Evolutionary conservation across 2,329 filamentous ascomycete species (phyloP), one percentile per base, ranked within the genome.

Genomic region (Xylaria sp.): DNA sequence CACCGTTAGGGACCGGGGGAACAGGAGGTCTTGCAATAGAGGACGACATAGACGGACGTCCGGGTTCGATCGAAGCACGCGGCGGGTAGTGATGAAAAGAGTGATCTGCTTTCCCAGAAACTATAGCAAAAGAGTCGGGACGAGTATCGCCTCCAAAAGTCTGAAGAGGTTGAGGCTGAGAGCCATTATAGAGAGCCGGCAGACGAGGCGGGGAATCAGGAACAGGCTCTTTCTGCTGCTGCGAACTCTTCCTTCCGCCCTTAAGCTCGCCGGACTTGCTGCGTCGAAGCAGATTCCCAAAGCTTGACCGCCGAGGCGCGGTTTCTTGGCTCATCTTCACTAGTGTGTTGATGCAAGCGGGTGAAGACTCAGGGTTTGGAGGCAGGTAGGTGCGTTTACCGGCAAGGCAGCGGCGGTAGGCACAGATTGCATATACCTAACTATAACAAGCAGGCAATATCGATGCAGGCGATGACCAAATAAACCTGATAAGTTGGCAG

Each of bases 1-100:
- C 87, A 67, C 87, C 87, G 78, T 84, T 87, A 56, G 89, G 88
- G 62, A 91, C 83, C 1, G 90, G 89, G 57, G 89, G 88, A 63
- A 91, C 84, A 3, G 90, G 89, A 63, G 88, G 88, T 54, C 87
- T 81, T 52, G 89, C 85, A 56, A 84, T 76, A 39, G 79, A 80
- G 70, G 79, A 81, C 74, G 81, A 79, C 73, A 80, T 76, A 54
- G 82, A 82, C 63, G 80, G 80, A 63, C 81, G 78, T 58, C 78
- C 77, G n/a, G 82, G 84, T 73, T 88, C 87, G 79, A 87, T 89
- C 67, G 87, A 89, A 54, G 83, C 80, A 73, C 86, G 83, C 58
- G 84, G 78, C 61, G 80, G 77, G 12, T 76, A 69, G 63, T 68
- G 76, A 70, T 80, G 76, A 72, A 78, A 78, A n/a, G 76, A 78